Evolutionary conservation across 2,329 filamentous ascomycete genomes (phyloP), one percentile per base, ranked within the genome.

Genomic region (Nothomitra cinnamomea): DNA sequence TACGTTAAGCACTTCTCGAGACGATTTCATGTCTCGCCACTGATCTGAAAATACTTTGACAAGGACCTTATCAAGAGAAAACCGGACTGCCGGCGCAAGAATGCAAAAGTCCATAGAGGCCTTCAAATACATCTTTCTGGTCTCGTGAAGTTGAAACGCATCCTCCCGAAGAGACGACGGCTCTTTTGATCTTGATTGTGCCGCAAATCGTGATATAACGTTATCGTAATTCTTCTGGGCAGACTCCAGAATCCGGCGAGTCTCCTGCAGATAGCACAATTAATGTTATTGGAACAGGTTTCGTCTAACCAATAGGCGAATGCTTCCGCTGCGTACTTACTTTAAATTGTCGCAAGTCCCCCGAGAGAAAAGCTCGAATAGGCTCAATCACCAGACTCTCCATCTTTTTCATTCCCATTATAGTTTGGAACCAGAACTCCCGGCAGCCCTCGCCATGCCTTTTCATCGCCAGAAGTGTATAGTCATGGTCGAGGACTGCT

Each of bases 81-180:
- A 80, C 49, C 92, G 81, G 47, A 96, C 70, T 66, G 95, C 87
- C 0, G 92, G 89, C 1, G 86, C 87, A 59, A 87, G 77, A 59
- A 92, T 80, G 61, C 87, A 94, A 65, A 89, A 96, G 66, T 98
- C 92, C 78, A 98, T 82, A 13, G 87, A 89, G 1, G 89, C 85
- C 64, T 88, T 90, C 43, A 96, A 73, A 65, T 98, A 98, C 32
- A 82, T 79, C 63, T 92, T 94, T 55, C 90, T 80, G 22, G 87
- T 85, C 71, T 96, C 92, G 64, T 95, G 92, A 38, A 96, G 79
- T 64, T 92, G 83, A 62, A 98, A 98, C 0, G 92, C 92, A 67
- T 98, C 92, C 66, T 98, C 92, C 56, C 92, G 78, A 54, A 98
- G 72, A 1, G 88, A 79, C 0, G 88, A 95, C 0, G 90, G 79